Evolutionary conservation across 2,329 filamentous ascomycete genomes (phyloP).

Genomic region (Pleurostoma richardsiae): DNA sequence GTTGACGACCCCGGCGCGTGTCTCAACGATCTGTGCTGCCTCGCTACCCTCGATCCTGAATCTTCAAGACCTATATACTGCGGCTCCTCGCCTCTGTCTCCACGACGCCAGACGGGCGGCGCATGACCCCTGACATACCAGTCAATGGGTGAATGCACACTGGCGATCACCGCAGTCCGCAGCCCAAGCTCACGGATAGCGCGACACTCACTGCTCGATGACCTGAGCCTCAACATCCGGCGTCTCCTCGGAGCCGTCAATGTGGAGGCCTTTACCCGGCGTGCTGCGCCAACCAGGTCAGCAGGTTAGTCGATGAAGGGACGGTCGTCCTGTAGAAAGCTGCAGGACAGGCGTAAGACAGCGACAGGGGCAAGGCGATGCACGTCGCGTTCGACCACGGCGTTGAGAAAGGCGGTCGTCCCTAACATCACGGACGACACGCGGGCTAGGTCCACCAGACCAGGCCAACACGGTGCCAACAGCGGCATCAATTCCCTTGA

Average conservation of each 20-base stretch:
- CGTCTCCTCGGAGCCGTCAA: slow-evolving; percentile 28
- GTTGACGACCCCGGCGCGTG: no score
- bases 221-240: slow-evolving; percentile 33
- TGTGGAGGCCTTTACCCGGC: slow-evolving; percentile 37
- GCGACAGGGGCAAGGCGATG: slow-evolving; percentile 19
- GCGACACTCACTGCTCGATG: background rate
- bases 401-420: slow-evolving; percentile 16
- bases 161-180: no score
- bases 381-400: slow-evolving; percentile 13
- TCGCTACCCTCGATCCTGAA: no score
- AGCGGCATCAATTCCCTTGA: slow-evolving; percentile 39
- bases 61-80: no score
- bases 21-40: no score
- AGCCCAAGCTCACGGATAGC: no score
- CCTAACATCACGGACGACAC: slow-evolving; percentile 12
- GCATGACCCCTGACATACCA: no score
- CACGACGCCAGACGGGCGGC: no score
- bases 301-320: slow-evolving; percentile 31
- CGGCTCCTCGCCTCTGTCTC: no score
- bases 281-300: slow-evolving; percentile 31
- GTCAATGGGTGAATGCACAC: no score
- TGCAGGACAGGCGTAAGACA: slow-evolving; percentile 22
- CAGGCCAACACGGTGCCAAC: slow-evolving; percentile 29
- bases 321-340: slow-evolving; percentile 31
- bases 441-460: background rate